These are phyloP conservation scores for Deuterostichococcus epilithicus DNA, from an alignment of 139 green algal genomes.

Conservation along the genomic window DNA sequence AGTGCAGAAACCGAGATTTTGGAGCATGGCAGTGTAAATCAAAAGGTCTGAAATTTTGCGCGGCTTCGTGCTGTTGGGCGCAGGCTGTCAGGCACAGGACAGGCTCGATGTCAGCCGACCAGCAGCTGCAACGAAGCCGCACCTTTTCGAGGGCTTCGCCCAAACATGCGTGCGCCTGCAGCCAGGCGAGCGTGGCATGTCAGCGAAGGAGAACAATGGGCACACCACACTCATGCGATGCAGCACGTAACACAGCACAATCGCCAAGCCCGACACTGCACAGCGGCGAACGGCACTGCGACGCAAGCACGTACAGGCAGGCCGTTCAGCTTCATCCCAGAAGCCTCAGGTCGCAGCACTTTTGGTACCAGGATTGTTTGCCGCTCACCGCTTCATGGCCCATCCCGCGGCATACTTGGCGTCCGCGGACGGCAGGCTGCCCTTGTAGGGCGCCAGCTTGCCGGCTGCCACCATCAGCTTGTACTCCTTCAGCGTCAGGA, in stretches of 20 bases:
- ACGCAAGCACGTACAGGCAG: too few species aligned
- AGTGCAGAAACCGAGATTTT: too few species aligned
- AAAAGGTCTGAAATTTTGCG: too few species aligned
- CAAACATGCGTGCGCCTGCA: background rate
- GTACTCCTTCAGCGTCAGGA: conserved; percentile 1
- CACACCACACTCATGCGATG: too few species aligned
- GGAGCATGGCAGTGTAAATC: too few species aligned
- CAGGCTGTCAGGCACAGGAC: too few species aligned
- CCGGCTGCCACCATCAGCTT: background rate
- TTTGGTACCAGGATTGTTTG: background rate
- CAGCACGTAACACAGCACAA: too few species aligned
- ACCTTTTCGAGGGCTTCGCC: background rate
- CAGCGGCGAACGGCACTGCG: too few species aligned
- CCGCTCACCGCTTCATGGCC: background rate
- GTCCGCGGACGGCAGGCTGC: background rate
- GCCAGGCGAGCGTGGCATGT: background rate
- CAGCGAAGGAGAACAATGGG: background rate
- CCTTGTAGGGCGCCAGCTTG: background rate
- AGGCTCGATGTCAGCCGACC: background rate
- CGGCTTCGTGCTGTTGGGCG: too few species aligned
- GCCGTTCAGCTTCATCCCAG: background rate
- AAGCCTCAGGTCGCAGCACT: background rate
- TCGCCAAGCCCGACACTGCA: too few species aligned
- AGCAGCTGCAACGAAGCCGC: background rate
- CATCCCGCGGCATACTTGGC: background rate